These are phyloP conservation scores for Hypoxylon sp. DNA, from an alignment of 2,329 filamentous ascomycete genomes.

Conservation along the genomic window DNA sequence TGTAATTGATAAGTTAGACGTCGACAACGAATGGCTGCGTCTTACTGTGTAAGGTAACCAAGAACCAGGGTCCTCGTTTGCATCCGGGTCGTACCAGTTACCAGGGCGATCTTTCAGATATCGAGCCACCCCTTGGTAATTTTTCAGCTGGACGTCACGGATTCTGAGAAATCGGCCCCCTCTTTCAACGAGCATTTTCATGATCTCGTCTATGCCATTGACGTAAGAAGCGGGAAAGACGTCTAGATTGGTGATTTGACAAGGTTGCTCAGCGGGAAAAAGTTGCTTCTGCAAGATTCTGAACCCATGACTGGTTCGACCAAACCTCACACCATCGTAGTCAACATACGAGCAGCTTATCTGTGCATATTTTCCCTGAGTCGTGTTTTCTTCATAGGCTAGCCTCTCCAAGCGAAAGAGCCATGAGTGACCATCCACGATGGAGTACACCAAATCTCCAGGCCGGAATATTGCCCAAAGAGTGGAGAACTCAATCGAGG, in stretches of 20 bases:
- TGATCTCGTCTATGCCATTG: neutral
- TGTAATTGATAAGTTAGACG: neutral
- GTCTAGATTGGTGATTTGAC: neutral
- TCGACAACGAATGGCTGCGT: slow-evolving; percentile 1
- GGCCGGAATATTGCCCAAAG: slow-evolving; percentile 45
- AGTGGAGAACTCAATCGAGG: slow-evolving; percentile 34
- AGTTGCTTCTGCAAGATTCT: slow-evolving; percentile 33
- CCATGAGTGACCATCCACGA: slow-evolving; percentile 35
- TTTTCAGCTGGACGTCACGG: neutral
- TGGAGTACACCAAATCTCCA: slow-evolving; percentile 37
- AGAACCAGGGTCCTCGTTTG: slow-evolving; percentile 3
- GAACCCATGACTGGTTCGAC: slow-evolving; percentile 25
- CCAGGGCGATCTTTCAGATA: slow-evolving; percentile 1
- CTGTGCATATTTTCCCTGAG: slow-evolving; percentile 23
- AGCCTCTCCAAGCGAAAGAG: slow-evolving; percentile 12
- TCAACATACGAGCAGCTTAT: slow-evolving; percentile 44
- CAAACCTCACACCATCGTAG: slow-evolving; percentile 36
- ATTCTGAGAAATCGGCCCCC: slow-evolving; percentile 19
- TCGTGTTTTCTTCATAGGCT: slow-evolving; percentile 2
- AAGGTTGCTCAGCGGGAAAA: neutral
- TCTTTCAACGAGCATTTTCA: neutral
- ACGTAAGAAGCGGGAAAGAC: neutral
- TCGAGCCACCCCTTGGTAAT: neutral
- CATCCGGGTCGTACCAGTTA: slow-evolving; percentile 5
- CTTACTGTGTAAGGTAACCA: slow-evolving; percentile 21